A percentile compares a stretch with the other conserved stretches of the same genome.
Evolutionary conservation across 768 basidiomycete species (phyloP).

Genomic region (Kwoniella newhampshirensis): DNA sequence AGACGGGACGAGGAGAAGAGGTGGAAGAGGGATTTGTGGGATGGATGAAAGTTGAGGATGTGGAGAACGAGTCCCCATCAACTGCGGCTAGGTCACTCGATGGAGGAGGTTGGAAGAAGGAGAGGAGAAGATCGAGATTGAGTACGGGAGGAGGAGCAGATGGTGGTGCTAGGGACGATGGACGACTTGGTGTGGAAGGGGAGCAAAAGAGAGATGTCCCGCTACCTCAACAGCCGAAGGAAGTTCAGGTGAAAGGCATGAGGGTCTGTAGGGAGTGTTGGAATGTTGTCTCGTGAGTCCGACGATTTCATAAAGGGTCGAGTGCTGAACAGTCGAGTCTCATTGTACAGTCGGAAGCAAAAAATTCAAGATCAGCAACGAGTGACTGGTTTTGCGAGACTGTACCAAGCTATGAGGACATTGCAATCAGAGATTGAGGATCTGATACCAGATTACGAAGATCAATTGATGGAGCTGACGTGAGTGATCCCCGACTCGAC

Average conservation of each 20-base stretch:
- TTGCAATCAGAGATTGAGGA: constrained; percentile 90
- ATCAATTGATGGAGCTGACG: constrained; percentile 72
- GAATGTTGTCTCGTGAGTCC: constrained; percentile 70
- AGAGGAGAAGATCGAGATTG: constrained; percentile 54
- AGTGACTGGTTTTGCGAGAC: constrained; percentile 64
- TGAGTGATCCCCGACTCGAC: constrained; percentile 54
- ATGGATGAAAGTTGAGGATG: constrained; percentile 50
- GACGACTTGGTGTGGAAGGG: too few relatives aligned
- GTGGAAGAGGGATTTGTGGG: constrained; percentile 59
- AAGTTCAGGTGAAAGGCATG: constrained; percentile 71
- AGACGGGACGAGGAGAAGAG: constrained; percentile 75
- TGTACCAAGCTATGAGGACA: constrained; percentile 72
- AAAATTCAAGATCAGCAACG: constrained; percentile 65
- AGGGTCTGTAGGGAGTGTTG: constrained; percentile 83
- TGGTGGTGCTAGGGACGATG: not conserved
- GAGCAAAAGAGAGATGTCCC: constrained; percentile 65
- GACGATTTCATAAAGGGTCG: not conserved
- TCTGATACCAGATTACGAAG: constrained; percentile 81
- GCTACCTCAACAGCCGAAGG: constrained; percentile 56
- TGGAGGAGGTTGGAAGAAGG: constrained; percentile 2
- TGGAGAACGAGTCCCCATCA: constrained; percentile 60
- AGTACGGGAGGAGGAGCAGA: not conserved
- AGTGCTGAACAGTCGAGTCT: not conserved
- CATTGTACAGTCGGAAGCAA: constrained; percentile 67
- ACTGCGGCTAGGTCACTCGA: too few relatives aligned